Base-by-base conservation (phyloP, 2,329 filamentous ascomycete genomes). In the Colletotrichum liaoningense region DNA sequence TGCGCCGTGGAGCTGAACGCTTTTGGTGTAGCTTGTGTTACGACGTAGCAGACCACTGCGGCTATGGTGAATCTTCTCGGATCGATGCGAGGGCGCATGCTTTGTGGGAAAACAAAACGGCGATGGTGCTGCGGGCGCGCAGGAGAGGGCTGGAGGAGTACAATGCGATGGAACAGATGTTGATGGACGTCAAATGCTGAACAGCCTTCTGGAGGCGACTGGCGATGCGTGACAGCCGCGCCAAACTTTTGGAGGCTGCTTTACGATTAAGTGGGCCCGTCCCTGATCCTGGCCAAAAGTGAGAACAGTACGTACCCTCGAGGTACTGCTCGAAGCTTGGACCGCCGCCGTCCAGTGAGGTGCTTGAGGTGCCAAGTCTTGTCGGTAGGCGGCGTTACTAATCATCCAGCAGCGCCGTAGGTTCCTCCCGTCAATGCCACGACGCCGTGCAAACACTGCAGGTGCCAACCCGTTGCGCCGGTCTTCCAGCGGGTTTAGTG, bases 21-120 rank as follows among this genome's bases (percentile, higher is more conserved):
- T 38, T 65, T 60, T 28, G 73, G 66, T 56, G 55, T 65, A 65
- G 77, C 74, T 69, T 82, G 81, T 33, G 81, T 83, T 58, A 81
- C 72, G 74, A 83, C 78, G 75, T 83, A 82, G 75, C 81, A 83
- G 67, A 83, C 76, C 59, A 78, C 77, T 76, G 82, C 77, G 71
- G 79, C 77, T 68, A 83, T 72, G 35, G 83, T 77, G 70, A 80
- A 80, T 74, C 79, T 80, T 78, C 82, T 83, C 12, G 83, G 83
- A 78, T 84, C 82, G 77, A 77, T 65, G 72, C 68, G 60, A 60
- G 74, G 59, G 73, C 54, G 60, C 67, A 63, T 70, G 26, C 63
- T 74, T 75, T 68, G 59, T 52, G 52, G 68, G 33, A 26, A 57
- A 68, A 63, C 65, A 52, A 67, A 59, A 56, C 46, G 55, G 24